These are phyloP conservation scores for Hymenochaete sp. DNA, from an alignment of 1,284 basidiomycete genomes.

Conservation along the genomic window DNA sequence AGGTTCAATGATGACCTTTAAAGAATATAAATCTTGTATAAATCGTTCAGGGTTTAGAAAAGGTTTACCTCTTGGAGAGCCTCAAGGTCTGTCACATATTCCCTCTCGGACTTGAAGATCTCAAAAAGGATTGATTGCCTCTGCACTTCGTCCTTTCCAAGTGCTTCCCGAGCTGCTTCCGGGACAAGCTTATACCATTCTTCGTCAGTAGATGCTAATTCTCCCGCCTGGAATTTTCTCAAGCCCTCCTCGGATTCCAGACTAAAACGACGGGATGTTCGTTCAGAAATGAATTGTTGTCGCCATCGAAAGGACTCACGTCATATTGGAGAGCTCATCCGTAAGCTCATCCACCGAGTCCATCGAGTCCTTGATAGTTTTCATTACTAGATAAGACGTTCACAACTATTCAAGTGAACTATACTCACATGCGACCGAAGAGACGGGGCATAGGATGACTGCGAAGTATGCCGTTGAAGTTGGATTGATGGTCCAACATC, in stretches of 20 bases:
- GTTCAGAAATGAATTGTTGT: background rate
- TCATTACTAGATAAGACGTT: no score
- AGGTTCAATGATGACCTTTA: conserved; percentile 62
- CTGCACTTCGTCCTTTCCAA: conserved; percentile 65
- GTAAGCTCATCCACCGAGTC: conserved; percentile 30
- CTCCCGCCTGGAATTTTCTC: conserved; percentile 52
- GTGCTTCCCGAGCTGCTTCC: conserved; percentile 49
- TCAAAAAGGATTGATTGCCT: conserved; percentile 79
- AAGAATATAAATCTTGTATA: conserved; percentile 13
- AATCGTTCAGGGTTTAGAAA: background rate
- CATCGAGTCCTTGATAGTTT: no score
- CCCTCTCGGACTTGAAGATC: conserved; percentile 71
- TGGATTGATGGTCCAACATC: conserved; percentile 10
- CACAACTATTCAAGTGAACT: no score
- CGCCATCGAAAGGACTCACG: conserved; percentile 33
- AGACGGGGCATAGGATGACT: conserved; percentile 15
- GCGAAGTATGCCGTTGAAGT: conserved; percentile 7
- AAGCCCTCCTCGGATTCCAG: conserved; percentile 58
- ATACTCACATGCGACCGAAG: conserved; percentile 4
- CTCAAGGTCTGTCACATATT: conserved; percentile 69
- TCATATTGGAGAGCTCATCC: conserved; percentile 43
- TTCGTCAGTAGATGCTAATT: conserved; percentile 51
- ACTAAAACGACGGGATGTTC: conserved; percentile 26
- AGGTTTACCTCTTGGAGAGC: conserved; percentile 51
- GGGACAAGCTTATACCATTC: conserved; percentile 77